Base-by-base conservation (phyloP, 1,139 yeast genomes). In the Meyerozyma sp. region DNA sequence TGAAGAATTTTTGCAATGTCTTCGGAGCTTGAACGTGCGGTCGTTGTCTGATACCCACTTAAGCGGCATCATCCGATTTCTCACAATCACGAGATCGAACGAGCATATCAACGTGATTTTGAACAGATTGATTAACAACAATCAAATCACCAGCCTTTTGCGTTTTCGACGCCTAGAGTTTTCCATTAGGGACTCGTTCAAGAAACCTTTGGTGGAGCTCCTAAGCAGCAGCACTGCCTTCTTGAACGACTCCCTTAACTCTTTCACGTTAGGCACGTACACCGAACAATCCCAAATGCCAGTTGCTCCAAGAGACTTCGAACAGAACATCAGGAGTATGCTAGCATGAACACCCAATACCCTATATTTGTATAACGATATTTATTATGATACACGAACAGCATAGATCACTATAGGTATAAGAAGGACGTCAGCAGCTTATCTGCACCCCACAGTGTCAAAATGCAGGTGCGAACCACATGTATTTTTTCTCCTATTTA, bases 51-150 rank as follows among this genome's bases (percentile, higher is more conserved):
- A 55, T 4, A 48, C 52, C 4, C 63, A 65, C 40, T 59, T 72
- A 36, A 41, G 48, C 10, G 52, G 50, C 10, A 49, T 70, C 2
- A 58, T 71, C 25, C 46, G 55, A 23, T 54, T 69, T 32, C 61
- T 71, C 45, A 56, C 68, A 0, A 39, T 50, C 3, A 51, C 53
- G 13, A 54, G 57, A 13, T 60, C 65, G 3, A 53, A 46, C 13
- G 63, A 60, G 5, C 44, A 53, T 8, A 57, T 71, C 47, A 58
- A 61, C 38, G 47, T 68, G 21, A 49, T 72, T 32, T 50, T 66
- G 37, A 57, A 54, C 39, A 65, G 68, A 47, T 54, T 70, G 13
- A 11, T 46, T 27, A 42, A 49, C 23, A 39, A 42, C 32, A 40
- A 46, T 23, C 41, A 42, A 14, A 40, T 54, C 27, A 40, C 49